These are phyloP conservation scores for Harringtonia aguacate DNA, from an alignment of 2,329 filamentous ascomycete genomes.

Conservation along the genomic window DNA sequence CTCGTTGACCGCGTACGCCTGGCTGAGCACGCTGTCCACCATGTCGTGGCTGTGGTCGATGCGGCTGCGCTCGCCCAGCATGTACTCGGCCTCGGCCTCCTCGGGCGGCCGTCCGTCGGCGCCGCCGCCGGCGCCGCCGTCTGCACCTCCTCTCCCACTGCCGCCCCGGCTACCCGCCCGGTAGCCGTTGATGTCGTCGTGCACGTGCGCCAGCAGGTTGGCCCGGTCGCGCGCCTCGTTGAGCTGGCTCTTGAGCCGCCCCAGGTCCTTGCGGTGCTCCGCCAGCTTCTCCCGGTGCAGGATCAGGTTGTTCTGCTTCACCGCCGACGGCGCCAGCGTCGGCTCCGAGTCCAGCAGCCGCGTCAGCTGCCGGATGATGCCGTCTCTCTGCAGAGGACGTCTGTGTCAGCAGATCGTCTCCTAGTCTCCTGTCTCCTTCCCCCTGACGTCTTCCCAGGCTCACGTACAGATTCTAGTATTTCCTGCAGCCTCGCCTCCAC, in stretches of 20 bases:
- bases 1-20: constrained; percentile 95
- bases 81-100: constrained; percentile 86
- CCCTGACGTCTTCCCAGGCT: no score
- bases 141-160: no score
- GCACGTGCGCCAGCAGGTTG: constrained; percentile 83
- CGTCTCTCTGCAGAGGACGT: constrained; percentile 54
- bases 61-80: constrained; percentile 78
- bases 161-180: constrained; percentile 67
- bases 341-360: constrained; percentile 91
- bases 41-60: constrained; percentile 86
- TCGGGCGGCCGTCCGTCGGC: constrained; percentile 47
- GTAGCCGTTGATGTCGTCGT: constrained; percentile 85
- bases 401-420: not conserved
- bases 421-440: no score
- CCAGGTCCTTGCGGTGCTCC: constrained; percentile 76
- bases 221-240: constrained; percentile 72
- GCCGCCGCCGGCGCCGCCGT: constrained; percentile 67
- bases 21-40: constrained; percentile 81
- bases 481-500: constrained; percentile 77
- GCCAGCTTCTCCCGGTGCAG: constrained; percentile 83
- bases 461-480: constrained; percentile 62
- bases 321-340: constrained; percentile 71
- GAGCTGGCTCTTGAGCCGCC: constrained; percentile 62
- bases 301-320: constrained; percentile 94
- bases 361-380: constrained; percentile 68